These are phyloP conservation scores for Batkoa obscura DNA, from an alignment of 371 early-diverging fungal species.

Conservation along the genomic window DNA sequence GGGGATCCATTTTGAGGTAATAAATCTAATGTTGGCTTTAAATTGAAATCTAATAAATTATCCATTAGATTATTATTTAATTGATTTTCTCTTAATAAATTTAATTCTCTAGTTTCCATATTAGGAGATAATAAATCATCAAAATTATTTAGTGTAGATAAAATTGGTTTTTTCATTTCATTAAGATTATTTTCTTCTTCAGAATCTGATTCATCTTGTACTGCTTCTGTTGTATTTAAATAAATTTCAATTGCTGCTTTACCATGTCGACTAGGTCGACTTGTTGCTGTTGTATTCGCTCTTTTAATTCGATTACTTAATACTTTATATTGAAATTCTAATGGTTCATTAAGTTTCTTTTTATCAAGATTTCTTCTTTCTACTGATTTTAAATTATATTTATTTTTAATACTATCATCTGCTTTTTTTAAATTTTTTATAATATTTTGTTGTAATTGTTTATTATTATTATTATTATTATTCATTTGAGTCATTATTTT, in stretches of 20 bases:
- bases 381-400: background rate
- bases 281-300: background rate
- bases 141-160: too few species aligned
- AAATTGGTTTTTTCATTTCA: background rate
- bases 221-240: constrained; percentile 29
- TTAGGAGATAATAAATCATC: background rate
- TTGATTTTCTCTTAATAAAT: background rate
- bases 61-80: background rate
- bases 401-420: background rate
- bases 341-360: too few species aligned
- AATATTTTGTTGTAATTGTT: too few species aligned
- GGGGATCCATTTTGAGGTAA: background rate
- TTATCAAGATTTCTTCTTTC: too few species aligned
- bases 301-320: background rate
- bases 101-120: too few species aligned
- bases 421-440: too few species aligned
- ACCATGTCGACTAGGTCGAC: background rate
- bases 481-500: too few species aligned
- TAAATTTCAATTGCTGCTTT: constrained; percentile 36
- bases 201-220: constrained; percentile 36
- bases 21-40: background rate
- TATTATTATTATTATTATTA: too few species aligned
- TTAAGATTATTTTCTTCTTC: constrained; percentile 10
- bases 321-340: too few species aligned
- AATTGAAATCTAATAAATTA: background rate